A percentile compares a stretch with the other conserved stretches of the same genome.
Conservation (phyloP, 805 yeast species). For the Schizosaccharomyces octosporus region DNA sequence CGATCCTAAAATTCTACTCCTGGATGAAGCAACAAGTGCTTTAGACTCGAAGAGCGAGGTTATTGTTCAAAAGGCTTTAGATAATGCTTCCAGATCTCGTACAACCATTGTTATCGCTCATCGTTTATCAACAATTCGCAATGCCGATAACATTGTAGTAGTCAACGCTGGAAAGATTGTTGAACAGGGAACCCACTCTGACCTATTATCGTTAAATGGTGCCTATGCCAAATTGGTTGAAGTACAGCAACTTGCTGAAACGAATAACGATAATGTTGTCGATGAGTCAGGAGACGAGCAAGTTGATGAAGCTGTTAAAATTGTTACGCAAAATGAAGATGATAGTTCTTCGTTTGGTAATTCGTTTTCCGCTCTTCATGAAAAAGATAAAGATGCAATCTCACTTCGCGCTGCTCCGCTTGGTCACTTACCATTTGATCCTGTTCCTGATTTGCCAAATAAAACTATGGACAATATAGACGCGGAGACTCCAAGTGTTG, state of each 20-base stretch:
- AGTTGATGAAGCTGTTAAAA: background rate
- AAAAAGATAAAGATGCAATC: too few species aligned
- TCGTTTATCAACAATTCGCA: slow-evolving; percentile 24
- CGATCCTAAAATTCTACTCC: slow-evolving; percentile 28
- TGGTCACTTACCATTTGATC: too few species aligned
- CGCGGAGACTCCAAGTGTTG: background rate
- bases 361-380: too few species aligned
- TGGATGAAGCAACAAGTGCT: slow-evolving; percentile 49
- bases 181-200: slow-evolving; percentile 17
- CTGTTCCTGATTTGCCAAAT: too few species aligned
- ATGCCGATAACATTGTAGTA: slow-evolving; percentile 25
- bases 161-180: slow-evolving; percentile 21
- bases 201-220: slow-evolving; percentile 10
- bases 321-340: too few species aligned
- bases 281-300: slow-evolving; percentile 4
- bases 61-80: slow-evolving; percentile 29
- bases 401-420: too few species aligned
- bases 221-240: slow-evolving; percentile 10
- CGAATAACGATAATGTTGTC: slow-evolving; percentile 5
- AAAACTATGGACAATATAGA: too few species aligned
- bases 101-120: slow-evolving; percentile 33
- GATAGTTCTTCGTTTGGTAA: too few species aligned
- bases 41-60: slow-evolving; percentile 38
- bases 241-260: slow-evolving; percentile 9
- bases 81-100: slow-evolving; percentile 11